phyloP scores from a whole-genome alignment of 306 rosid genomes.

The Prunus dulcis region DNA sequence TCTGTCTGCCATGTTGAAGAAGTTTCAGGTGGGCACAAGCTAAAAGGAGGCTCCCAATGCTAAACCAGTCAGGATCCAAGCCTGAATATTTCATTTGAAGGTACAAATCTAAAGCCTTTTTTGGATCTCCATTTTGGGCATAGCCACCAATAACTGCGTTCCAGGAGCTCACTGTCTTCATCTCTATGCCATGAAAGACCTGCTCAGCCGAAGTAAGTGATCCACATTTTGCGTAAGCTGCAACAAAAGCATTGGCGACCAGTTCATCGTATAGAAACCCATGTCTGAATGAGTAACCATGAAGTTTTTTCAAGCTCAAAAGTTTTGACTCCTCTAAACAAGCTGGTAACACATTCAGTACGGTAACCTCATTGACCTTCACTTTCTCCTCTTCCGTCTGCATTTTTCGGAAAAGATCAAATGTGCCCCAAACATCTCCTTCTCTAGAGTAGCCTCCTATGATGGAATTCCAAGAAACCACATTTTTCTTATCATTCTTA shows the following conservation, averaged over 20 bases:
- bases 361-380: conserved; percentile 56
- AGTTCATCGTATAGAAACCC: conserved; percentile 50
- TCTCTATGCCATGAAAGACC: conserved; percentile 48
- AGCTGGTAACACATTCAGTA: conserved; percentile 66
- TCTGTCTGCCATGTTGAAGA: conserved; percentile 50
- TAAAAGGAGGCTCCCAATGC: conserved; percentile 60
- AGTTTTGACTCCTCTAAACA: conserved; percentile 47
- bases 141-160: conserved; percentile 67
- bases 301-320: conserved; percentile 62
- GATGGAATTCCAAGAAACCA: conserved; percentile 83
- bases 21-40: conserved; percentile 59
- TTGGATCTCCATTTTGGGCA: conserved; percentile 73
- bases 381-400: conserved; percentile 38
- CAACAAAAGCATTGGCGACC: conserved; percentile 65
- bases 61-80: conserved; percentile 50
- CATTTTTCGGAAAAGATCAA: conserved; percentile 60
- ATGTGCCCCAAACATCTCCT: conserved; percentile 43
- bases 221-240: conserved; percentile 71
- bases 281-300: conserved; percentile 57
- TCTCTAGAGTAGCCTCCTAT: conserved; percentile 60
- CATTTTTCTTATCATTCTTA: conserved; percentile 47
- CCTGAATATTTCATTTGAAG: conserved; percentile 57
- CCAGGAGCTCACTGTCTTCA: conserved; percentile 71
- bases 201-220: conserved; percentile 46
- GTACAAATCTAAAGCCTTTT: conserved; percentile 58